phyloP scores from a whole-genome alignment of 495 filamentous ascomycete species.

The Trypethelium eluteriae region DNA sequence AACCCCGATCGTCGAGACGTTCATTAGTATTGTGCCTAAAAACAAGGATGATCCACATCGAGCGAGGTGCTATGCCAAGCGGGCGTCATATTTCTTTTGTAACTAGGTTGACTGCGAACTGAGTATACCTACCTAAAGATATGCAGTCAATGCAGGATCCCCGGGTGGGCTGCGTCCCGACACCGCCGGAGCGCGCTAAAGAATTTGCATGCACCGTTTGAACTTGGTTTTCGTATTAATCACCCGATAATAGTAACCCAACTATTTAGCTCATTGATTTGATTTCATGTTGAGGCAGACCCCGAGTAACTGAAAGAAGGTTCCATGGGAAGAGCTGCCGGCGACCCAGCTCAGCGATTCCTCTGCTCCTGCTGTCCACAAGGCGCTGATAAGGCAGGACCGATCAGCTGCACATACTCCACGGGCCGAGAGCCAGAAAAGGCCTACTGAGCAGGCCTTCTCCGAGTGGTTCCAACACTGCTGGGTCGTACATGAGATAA shows the following conservation, averaged over 20 bases:
- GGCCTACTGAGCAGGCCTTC: background rate
- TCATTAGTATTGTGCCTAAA: background rate
- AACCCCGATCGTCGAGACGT: background rate
- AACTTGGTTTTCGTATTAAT: background rate
- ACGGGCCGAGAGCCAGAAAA: too few species aligned
- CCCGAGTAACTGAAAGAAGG: conserved; percentile 5
- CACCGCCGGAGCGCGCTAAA: background rate
- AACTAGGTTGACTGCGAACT: too few species aligned
- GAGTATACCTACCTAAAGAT: too few species aligned
- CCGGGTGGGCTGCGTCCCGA: background rate
- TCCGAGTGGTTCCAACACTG: background rate
- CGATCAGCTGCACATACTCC: background rate
- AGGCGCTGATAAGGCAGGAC: background rate
- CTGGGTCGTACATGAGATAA: background rate
- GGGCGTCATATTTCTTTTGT: background rate
- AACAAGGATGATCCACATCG: background rate
- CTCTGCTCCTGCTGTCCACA: background rate
- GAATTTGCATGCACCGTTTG: background rate
- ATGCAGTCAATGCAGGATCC: background rate
- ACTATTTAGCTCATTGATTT: background rate
- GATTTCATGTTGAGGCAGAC: background rate
- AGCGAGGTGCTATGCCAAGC: background rate
- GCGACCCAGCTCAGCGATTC: background rate
- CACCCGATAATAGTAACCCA: background rate
- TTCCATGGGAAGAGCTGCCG: background rate